Percentiles rank a stretch among this genome's conserved stretches.
phyloP scores from a whole-genome alignment of 352 stramenopile genomes.

The Globisporangium polare region DNA sequence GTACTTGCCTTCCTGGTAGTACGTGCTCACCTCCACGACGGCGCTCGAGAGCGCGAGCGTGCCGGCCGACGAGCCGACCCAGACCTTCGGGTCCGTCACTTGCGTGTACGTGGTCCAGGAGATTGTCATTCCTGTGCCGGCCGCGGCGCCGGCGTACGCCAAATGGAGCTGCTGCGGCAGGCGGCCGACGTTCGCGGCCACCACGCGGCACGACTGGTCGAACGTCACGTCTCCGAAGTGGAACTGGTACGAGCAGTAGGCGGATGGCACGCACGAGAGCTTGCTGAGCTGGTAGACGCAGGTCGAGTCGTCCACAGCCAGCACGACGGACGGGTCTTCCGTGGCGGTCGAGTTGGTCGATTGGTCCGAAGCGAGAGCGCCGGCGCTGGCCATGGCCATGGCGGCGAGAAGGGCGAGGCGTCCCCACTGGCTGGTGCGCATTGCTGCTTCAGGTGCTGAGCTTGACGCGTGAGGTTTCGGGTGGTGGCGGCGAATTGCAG shows the following conservation, averaged over 20 bases:
- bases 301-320: constrained; percentile 23
- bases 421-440: constrained; percentile 1
- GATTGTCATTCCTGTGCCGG: constrained; percentile 50
- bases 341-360: neutral
- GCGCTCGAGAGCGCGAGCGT: constrained; percentile 20
- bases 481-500: neutral
- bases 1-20: constrained; percentile 51
- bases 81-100: constrained; percentile 38
- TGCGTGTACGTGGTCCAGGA: constrained; percentile 55
- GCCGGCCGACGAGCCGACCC: constrained; percentile 31
- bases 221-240: constrained; percentile 37
- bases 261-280: constrained; percentile 24
- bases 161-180: constrained; percentile 57
- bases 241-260: constrained; percentile 33
- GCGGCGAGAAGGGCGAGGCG: neutral
- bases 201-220: constrained; percentile 41
- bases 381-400: neutral
- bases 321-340: neutral
- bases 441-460: neutral
- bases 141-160: constrained; percentile 36
- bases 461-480: no score
- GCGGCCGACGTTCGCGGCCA: neutral
- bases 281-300: constrained; percentile 28
- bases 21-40: constrained; percentile 25
- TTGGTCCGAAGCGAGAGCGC: neutral